phyloP scores from a whole-genome alignment of 140 eudicot species.

The Stevia rebaudiana region DNA sequence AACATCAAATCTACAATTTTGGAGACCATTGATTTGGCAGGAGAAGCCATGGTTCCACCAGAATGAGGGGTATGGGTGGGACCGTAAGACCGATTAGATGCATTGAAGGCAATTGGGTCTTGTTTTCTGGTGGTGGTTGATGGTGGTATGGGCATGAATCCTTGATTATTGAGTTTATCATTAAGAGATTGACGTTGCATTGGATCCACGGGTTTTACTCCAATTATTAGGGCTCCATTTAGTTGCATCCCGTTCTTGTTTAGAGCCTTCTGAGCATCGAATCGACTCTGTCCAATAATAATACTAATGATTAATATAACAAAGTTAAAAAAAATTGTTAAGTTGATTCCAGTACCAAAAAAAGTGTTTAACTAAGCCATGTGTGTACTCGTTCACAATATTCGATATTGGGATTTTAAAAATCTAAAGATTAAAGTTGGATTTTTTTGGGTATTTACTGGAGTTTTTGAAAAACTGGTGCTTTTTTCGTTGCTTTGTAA shows the following conservation, averaged over 20 bases:
- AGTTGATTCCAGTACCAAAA: background rate
- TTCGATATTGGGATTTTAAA: background rate
- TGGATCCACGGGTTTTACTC: conserved; percentile 95
- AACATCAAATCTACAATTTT: conserved; percentile 79
- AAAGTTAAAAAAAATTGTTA: background rate
- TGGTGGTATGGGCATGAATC: conserved; percentile 82
- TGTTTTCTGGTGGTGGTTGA: conserved; percentile 36
- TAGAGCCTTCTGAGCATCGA: conserved; percentile 93
- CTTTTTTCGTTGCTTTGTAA: background rate
- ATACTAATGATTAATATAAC: background rate
- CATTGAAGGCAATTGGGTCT: conserved; percentile 45
- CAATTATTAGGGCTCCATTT: conserved; percentile 74
- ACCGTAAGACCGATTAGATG: conserved; percentile 44
- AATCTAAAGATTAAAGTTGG: background rate
- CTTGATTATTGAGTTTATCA: conserved; percentile 68
- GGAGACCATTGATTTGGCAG: conserved; percentile 73
- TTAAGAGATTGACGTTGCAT: conserved; percentile 66
- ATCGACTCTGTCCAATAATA: conserved; percentile 56
- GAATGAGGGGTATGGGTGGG: conserved; percentile 41
- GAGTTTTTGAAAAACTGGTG: background rate
- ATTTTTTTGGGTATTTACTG: no score
- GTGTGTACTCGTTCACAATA: background rate
- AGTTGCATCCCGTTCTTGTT: conserved; percentile 80
- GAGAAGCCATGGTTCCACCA: conserved; percentile 72
- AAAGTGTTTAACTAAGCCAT: background rate